Conservation (phyloP, 805 yeast genomes). For the Wickerhamiella lipophila region DNA sequence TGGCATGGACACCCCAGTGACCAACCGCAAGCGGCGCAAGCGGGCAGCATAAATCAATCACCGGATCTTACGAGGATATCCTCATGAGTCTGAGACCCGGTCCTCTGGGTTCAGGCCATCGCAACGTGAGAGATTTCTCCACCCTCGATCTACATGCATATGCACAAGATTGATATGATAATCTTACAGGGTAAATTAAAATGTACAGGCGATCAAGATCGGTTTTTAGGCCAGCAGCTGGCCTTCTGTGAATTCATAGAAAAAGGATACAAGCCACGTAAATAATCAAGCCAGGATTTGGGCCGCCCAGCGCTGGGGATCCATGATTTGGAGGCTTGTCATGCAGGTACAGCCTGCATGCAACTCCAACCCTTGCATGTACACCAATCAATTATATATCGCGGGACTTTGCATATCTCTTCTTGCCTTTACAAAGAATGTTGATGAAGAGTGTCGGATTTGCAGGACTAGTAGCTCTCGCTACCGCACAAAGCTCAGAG, state of each 20-base stretch:
- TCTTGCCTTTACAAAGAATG: neutral
- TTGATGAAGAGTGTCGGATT: neutral
- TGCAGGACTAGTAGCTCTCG: neutral
- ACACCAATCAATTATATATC: neutral
- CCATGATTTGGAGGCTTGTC: neutral
- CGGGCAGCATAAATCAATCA: neutral
- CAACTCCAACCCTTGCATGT: neutral
- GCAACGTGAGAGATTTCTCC: neutral
- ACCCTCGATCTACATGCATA: conserved; percentile 3
- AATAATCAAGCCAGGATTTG: neutral
- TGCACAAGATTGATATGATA: neutral
- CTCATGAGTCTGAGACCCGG: neutral
- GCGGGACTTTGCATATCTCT: neutral
- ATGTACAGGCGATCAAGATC: neutral
- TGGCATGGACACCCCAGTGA: no score
- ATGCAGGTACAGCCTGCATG: neutral
- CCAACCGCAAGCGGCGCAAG: no score
- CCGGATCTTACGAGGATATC: no score
- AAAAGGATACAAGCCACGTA: no score
- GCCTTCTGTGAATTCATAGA: no score
- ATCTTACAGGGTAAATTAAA: neutral
- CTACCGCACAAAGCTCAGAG: conserved; percentile 3
- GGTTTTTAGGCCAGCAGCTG: neutral
- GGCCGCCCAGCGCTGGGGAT: no score
- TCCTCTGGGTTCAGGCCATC: neutral